Conservation (phyloP, 257 asterid genomes). For the Cynanchum wilfordii region DNA sequence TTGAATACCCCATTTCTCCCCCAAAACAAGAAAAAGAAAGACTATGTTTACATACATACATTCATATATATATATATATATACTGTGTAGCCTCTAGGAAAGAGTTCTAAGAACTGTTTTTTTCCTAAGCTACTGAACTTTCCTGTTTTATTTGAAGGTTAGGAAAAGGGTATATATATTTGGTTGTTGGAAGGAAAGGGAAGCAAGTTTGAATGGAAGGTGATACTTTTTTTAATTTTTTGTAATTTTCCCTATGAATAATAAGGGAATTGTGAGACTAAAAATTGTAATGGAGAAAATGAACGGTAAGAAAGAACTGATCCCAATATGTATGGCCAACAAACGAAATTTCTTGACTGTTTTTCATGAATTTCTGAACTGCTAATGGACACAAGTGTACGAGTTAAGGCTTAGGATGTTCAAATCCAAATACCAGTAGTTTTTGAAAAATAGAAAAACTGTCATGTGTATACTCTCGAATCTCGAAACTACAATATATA, state of each 20-base stretch:
- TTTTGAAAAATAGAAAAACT: no score
- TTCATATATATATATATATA: no score
- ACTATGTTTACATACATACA: no score
- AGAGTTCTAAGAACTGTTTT: neutral
- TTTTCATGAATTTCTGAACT: neutral
- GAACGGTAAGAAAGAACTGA: neutral
- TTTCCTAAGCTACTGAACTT: no score
- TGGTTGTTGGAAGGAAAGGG: conserved; percentile 18
- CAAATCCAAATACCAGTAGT: no score
- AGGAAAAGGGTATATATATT: neutral
- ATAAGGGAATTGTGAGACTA: neutral
- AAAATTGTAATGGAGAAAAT: neutral
- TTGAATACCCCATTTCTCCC: conserved; percentile 16
- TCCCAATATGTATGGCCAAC: neutral
- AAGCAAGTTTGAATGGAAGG: conserved; percentile 25
- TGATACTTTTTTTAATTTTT: neutral
- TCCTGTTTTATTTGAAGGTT: neutral
- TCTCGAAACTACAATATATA: no score
- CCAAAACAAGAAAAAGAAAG: neutral
- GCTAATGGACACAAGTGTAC: no score
- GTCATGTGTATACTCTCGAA: no score
- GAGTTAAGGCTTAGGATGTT: no score
- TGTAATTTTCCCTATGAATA: no score
- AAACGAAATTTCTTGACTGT: neutral
- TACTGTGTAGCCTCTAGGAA: no score